phyloP scores from a whole-genome alignment of 2,329 filamentous ascomycete species.

The Hirsutella thompsonii region DNA sequence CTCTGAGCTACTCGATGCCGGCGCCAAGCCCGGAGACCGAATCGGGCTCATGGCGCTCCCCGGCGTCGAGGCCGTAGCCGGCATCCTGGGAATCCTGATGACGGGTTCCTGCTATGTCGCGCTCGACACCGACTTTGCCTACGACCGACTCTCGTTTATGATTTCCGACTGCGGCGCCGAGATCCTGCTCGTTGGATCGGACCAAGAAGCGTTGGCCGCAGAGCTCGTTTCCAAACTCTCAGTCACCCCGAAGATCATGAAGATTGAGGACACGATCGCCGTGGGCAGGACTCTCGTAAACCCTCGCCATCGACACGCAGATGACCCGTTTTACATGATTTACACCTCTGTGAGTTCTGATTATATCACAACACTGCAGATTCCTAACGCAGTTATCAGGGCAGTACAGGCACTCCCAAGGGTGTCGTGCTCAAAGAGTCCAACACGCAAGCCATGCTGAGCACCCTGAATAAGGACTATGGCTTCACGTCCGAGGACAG shows the following conservation, averaged over 20 bases:
- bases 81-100: constrained; percentile 10
- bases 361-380: background rate
- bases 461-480: constrained; percentile 10
- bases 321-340: constrained; percentile 13
- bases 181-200: constrained; percentile 9
- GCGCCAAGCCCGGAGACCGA: constrained; percentile 8
- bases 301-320: constrained; percentile 5
- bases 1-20: constrained; percentile 8
- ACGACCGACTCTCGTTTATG: constrained; percentile 13
- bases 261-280: constrained; percentile 9
- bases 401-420: constrained; percentile 13
- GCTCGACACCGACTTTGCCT: constrained; percentile 13
- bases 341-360: constrained; percentile 11
- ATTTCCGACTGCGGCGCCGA: constrained; percentile 8
- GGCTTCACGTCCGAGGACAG: constrained; percentile 7
- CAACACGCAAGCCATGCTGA: constrained; percentile 13
- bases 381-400: constrained; percentile 3
- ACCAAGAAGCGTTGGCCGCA: constrained; percentile 7
- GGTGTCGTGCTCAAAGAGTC: constrained; percentile 12
- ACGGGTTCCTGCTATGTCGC: constrained; percentile 12
- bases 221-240: constrained; percentile 6
- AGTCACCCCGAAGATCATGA: constrained; percentile 6
- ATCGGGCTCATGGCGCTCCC: constrained; percentile 10
- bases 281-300: constrained; percentile 5
- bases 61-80: constrained; percentile 10